These are phyloP conservation scores for Candida silvicultrix DNA, from an alignment of 805 yeast species.

Conservation along the genomic window DNA sequence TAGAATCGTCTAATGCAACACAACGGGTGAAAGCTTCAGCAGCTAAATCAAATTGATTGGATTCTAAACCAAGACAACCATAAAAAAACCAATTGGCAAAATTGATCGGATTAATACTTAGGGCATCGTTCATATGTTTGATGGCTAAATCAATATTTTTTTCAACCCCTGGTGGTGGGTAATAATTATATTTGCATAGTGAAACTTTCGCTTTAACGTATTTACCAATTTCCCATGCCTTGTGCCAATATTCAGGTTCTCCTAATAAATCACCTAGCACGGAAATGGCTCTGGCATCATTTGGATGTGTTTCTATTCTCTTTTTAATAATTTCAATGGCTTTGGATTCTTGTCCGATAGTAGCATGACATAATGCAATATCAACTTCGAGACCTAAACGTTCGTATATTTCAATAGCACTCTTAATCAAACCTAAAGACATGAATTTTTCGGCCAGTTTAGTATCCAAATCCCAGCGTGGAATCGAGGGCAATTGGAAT, in stretches of 20 bases:
- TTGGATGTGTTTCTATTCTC: conserved; percentile 50
- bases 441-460: conserved; percentile 80
- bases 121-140: conserved; percentile 66
- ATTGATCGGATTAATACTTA: conserved; percentile 65
- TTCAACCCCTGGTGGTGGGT: conserved; percentile 55
- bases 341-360: conserved; percentile 64
- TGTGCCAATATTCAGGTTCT: conserved; percentile 72
- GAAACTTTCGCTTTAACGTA: conserved; percentile 85
- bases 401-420: conserved; percentile 86
- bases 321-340: conserved; percentile 56
- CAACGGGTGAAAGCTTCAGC: conserved; percentile 91
- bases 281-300: conserved; percentile 78
- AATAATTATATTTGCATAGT: conserved; percentile 64
- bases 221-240: conserved; percentile 81
- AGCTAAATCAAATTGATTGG: conserved; percentile 64
- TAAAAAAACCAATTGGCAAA: conserved; percentile 87
- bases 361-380: conserved; percentile 85
- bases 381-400: conserved; percentile 72
- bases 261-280: conserved; percentile 80
- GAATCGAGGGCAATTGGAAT: conserved; percentile 68
- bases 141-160: conserved; percentile 51
- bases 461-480: conserved; percentile 82
- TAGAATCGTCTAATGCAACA: conserved; percentile 76
- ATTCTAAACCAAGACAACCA: conserved; percentile 84
- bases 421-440: conserved; percentile 75